phyloP scores from a whole-genome alignment of 1,284 basidiomycete species.

The Cryptococcus amylolentus region DNA sequence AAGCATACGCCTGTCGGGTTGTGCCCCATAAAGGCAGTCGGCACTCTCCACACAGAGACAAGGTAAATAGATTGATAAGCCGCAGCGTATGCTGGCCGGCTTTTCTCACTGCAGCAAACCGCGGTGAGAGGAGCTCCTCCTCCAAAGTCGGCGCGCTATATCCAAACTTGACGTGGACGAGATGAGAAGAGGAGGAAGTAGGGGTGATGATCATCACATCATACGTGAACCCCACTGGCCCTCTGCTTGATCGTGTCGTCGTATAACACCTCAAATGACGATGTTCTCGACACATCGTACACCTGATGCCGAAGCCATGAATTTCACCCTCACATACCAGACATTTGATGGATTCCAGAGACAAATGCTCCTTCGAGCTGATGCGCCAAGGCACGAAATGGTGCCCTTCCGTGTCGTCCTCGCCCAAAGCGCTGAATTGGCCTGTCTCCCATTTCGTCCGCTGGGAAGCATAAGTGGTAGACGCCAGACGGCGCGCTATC shows the following conservation, averaged over 20 bases:
- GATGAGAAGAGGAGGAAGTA: conserved; percentile 8
- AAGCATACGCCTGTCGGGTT: conserved; percentile 61
- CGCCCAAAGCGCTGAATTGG: conserved; percentile 25
- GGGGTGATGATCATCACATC: conserved; percentile 20
- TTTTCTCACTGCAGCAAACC: background rate
- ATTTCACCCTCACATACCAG: conserved; percentile 21
- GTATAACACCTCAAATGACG: conserved; percentile 35
- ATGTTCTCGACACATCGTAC: conserved; percentile 31
- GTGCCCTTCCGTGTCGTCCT: conserved; percentile 33
- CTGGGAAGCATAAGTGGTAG: conserved; percentile 28
- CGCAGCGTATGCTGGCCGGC: conserved; percentile 33
- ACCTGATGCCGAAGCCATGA: conserved; percentile 32
- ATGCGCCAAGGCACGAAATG: conserved; percentile 38
- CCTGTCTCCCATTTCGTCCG: conserved; percentile 37
- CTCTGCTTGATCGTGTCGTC: conserved; percentile 1
- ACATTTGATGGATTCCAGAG: conserved; percentile 10
- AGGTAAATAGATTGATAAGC: conserved; percentile 64
- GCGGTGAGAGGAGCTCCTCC: too few relatives aligned
- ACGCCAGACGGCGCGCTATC: conserved; percentile 32
- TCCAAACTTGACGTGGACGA: conserved; percentile 27
- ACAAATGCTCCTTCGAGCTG: conserved; percentile 13
- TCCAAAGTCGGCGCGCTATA: too few relatives aligned
- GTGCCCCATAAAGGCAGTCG: conserved; percentile 68
- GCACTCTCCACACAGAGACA: conserved; percentile 66
- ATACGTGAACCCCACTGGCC: conserved; percentile 24